Evolutionary conservation across 192 early-diverging fungal species (phyloP).

Genomic region (Entomortierella lignicola): DNA sequence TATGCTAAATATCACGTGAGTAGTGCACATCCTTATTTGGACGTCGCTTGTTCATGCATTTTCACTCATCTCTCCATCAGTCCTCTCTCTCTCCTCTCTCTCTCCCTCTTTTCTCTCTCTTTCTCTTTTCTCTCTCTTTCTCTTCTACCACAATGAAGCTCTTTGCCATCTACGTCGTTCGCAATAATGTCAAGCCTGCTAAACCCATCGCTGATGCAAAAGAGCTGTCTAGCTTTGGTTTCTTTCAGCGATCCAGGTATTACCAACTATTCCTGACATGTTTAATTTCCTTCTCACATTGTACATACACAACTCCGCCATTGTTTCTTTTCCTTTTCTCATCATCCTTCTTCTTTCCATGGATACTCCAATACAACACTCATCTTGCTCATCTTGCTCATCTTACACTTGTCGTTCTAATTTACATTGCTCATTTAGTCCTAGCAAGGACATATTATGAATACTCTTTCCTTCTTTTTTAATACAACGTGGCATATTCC

Average conservation of each 20-base stretch:
- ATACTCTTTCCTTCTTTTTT: too few species aligned
- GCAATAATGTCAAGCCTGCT: conserved; percentile 57
- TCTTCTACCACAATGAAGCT: conserved; percentile 59
- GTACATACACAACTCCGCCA: too few species aligned
- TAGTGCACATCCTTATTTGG: too few species aligned
- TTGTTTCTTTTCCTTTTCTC: conserved; percentile 1
- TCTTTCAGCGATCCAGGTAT: conserved; percentile 87
- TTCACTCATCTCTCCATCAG: too few species aligned
- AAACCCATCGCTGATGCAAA: conserved; percentile 70
- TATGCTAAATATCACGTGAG: too few species aligned
- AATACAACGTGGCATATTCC: conserved; percentile 4
- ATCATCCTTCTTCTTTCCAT: not conserved
- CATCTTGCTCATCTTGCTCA: not conserved
- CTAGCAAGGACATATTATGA: too few species aligned
- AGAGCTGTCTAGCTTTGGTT: conserved; percentile 85
- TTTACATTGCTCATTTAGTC: too few species aligned
- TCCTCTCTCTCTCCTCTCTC: not conserved
- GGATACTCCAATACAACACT: too few species aligned
- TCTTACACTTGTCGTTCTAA: not conserved
- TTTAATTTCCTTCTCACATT: not conserved
- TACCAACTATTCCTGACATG: conserved; percentile 4
- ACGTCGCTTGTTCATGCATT: too few species aligned
- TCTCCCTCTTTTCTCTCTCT: not conserved
- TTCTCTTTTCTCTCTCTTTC: not conserved
- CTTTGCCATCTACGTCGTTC: conserved; percentile 60